Evolutionary conservation across 306 rosid species (phyloP), one percentile per base, ranked within the genome.

Genomic region (Cucumis hystrix): DNA sequence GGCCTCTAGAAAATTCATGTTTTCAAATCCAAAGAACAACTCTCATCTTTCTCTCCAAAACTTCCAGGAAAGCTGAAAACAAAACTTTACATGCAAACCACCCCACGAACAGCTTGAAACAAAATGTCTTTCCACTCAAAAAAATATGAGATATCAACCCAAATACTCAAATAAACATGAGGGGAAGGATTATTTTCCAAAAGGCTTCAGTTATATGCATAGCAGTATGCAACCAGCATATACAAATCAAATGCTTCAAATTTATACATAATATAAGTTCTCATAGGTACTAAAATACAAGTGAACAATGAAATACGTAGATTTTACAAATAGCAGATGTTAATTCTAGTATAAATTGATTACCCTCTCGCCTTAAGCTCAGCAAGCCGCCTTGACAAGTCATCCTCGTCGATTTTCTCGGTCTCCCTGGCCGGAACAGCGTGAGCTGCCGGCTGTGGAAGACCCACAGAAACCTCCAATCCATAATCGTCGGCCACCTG

Each of bases 301-400:
- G 30, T 1, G 30, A 55, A 23, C 75, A 47, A 37, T 39, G n/a
- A 39, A 33, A 70, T 59, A 3, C 30, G 43, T 47, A 77, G 21
- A 28, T 67, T 28, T 55, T 67, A 83, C 55, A 74, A 64, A 59
- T 68, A 20, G 20, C 33, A 35, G 51, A 61, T 60, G 4, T 63
- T 47, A 37, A 41, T 9, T 18, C 33, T 43, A 56, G 7, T 51
- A 52, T 61, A 23, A 76, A 23, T 25, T 62, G 40, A 28, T 85
- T 82, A 91, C 54, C 98, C 98, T 87, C 96, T 90, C 10, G 98
- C 98, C 93, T 93, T 93, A 65, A 93, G 98, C 88, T 93, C 97
- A 0, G 97, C 97, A 10, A 93, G 97, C 77, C 98, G 87, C 86
- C 96, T 87, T 9, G 98, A 75, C 76, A 93, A 87, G 65, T 93